These are phyloP conservation scores for Paspalum notatum DNA, from an alignment of 176 grass and related monocot species.

Conservation along the genomic window DNA sequence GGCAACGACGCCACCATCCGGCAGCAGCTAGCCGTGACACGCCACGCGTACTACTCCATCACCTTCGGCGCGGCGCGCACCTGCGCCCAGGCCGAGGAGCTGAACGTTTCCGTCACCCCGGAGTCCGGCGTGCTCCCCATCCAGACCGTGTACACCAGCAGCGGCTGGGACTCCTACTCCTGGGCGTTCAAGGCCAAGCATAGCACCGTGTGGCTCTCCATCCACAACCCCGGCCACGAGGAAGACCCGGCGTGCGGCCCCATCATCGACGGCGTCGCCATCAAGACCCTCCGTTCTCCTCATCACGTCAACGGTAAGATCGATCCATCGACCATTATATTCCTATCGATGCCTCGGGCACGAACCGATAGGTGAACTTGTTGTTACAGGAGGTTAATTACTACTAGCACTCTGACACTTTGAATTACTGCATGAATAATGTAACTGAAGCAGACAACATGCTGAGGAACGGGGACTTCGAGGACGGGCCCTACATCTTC, in stretches of 20 bases:
- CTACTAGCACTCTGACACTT: not conserved
- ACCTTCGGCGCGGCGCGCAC: constrained; percentile 59
- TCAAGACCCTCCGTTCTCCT: constrained; percentile 24
- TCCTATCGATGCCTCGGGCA: too few species aligned
- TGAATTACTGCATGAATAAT: not conserved
- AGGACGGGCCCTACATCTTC: constrained; percentile 61
- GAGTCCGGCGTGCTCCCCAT: constrained; percentile 58
- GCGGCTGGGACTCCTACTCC: constrained; percentile 62
- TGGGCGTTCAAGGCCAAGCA: constrained; percentile 49
- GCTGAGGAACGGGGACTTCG: constrained; percentile 61
- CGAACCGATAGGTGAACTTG: too few species aligned
- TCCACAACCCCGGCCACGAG: constrained; percentile 62
- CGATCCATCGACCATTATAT: not conserved
- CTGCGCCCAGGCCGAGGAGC: constrained; percentile 58
- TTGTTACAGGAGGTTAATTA: not conserved
- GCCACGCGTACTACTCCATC: constrained; percentile 41
- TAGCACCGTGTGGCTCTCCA: constrained; percentile 29
- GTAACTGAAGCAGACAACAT: constrained; percentile 25
- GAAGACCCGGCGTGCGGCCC: constrained; percentile 64
- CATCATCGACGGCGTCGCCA: constrained; percentile 52
- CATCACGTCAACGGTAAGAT: constrained; percentile 6
- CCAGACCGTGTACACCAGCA: constrained; percentile 61
- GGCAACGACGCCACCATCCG: constrained; percentile 66
- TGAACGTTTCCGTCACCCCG: constrained; percentile 56
- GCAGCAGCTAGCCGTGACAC: constrained; percentile 44